A percentile compares a stretch with the other conserved stretches of the same genome.
Conservation (phyloP, 179 eudicot species). For the Actinidia chinensis region DNA sequence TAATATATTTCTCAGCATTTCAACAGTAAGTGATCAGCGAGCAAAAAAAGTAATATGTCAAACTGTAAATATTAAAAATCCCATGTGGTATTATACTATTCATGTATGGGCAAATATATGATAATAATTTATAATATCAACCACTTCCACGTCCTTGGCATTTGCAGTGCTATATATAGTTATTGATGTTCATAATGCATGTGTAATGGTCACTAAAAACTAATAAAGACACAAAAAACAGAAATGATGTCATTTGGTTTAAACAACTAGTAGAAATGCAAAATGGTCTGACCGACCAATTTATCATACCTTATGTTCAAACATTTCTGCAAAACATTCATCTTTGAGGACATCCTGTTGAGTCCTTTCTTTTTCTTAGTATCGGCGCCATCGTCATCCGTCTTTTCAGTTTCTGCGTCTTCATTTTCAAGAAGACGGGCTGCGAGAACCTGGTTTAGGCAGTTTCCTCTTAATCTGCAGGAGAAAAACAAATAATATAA, state of each 20-base stretch:
- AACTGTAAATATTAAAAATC: too few species aligned
- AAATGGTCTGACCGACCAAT: not conserved
- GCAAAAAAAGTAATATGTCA: not conserved
- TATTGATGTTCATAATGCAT: not conserved
- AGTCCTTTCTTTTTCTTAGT: conserved; percentile 61
- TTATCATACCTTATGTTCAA: conserved; percentile 54
- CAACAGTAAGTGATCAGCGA: too few species aligned
- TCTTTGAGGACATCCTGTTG: conserved; percentile 56
- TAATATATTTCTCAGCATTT: not conserved
- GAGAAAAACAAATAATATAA: not conserved
- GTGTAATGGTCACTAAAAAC: not conserved
- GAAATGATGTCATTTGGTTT: not conserved
- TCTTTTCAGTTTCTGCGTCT: conserved; percentile 50
- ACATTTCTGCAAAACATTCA: conserved; percentile 56
- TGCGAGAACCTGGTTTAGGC: conserved; percentile 54
- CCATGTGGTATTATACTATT: not conserved
- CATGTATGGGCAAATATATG: not conserved
- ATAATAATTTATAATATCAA: not conserved
- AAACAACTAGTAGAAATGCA: not conserved
- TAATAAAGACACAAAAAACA: not conserved
- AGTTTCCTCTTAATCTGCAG: conserved; percentile 63
- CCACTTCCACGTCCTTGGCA: not conserved
- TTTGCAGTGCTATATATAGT: not conserved
- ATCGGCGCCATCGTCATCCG: conserved; percentile 37
- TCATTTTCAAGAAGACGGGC: conserved; percentile 51